Conservation (phyloP, 768 basidiomycete genomes). For the Leccinum aurantiacum region DNA sequence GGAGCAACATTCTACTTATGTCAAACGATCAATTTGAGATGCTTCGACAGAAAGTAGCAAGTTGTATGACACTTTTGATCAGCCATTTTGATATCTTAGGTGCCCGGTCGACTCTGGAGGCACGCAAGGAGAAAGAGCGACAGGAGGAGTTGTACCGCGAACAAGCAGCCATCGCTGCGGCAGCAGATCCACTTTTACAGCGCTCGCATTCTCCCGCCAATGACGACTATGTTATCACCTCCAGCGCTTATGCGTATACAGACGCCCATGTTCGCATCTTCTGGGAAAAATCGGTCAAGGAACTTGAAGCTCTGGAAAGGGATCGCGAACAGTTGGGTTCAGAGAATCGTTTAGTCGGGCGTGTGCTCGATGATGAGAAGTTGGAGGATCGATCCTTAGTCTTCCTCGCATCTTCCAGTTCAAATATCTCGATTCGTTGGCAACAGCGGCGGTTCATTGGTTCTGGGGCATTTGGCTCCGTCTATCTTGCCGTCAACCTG, state of each 20-base stretch:
- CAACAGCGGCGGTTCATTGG: slow-evolving; percentile 98
- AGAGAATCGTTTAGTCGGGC: slow-evolving; percentile 79
- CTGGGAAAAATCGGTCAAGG: slow-evolving; percentile 68
- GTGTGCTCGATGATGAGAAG: slow-evolving; percentile 91
- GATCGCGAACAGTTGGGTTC: slow-evolving; percentile 57
- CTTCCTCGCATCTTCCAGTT: slow-evolving; percentile 93
- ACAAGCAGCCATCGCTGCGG: slow-evolving; percentile 48
- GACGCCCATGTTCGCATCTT: slow-evolving; percentile 69
- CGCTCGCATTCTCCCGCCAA: slow-evolving; percentile 41
- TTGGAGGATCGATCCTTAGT: slow-evolving; percentile 92
- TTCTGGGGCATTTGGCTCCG: slow-evolving; percentile 98
- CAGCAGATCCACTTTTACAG: slow-evolving; percentile 50
- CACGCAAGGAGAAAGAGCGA: slow-evolving; percentile 85
- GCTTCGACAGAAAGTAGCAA: slow-evolving; percentile 88
- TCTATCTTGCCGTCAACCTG: slow-evolving; percentile 96
- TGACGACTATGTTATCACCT: slow-evolving; percentile 27
- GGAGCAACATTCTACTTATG: slow-evolving; percentile 86
- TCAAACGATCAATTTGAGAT: slow-evolving; percentile 87
- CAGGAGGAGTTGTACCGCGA: slow-evolving; percentile 63
- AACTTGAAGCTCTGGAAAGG: slow-evolving; percentile 65
- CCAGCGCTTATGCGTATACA: slow-evolving; percentile 43
- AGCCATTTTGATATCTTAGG: slow-evolving; percentile 98
- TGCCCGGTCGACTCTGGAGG: slow-evolving; percentile 84
- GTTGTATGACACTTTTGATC: slow-evolving; percentile 95
- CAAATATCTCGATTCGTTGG: slow-evolving; percentile 95